Evolutionary conservation across 495 filamentous ascomycete genomes (phyloP).

Genomic region (Glonium stellatum): DNA sequence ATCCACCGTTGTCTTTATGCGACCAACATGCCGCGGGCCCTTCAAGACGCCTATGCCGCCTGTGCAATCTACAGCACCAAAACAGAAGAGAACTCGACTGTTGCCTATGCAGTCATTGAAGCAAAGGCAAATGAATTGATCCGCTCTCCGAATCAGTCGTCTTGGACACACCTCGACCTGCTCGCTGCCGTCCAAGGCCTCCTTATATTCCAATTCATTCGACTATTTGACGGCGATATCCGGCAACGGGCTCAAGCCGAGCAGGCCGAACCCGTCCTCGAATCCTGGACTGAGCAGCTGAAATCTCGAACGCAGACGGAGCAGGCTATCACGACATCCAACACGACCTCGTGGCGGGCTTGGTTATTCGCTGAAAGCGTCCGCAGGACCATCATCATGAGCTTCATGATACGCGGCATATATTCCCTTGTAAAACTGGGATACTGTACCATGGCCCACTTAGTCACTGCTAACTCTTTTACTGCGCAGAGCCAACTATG

Average conservation of each 20-base stretch:
- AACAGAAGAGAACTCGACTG: constrained; percentile 9
- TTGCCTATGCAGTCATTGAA: constrained; percentile 25
- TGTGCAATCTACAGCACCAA: constrained; percentile 25
- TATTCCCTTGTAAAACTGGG: constrained; percentile 39
- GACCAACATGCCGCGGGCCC: constrained; percentile 12
- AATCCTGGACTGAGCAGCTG: constrained; percentile 39
- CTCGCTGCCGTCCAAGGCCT: constrained; percentile 44
- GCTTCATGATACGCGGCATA: constrained; percentile 35
- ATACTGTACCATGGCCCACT: constrained; percentile 29
- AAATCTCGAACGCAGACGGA: constrained; percentile 16
- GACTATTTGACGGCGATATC: constrained; percentile 53
- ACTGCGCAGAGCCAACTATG: constrained; percentile 38
- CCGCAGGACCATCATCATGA: constrained; percentile 40
- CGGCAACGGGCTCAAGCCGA: constrained; percentile 44
- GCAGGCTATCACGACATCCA: constrained; percentile 7
- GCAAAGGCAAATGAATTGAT: constrained; percentile 20
- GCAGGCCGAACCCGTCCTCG: constrained; percentile 39
- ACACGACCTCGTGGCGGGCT: constrained; percentile 30
- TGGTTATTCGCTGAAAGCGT: constrained; percentile 45
- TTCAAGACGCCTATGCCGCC: constrained; percentile 24
- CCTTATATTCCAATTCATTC: constrained; percentile 48
- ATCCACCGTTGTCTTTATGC: constrained; percentile 15
- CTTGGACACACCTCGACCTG: constrained; percentile 21
- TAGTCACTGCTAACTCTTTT: constrained; percentile 35
- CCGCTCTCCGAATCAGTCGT: constrained; percentile 7